These are phyloP conservation scores for Clarireedia paspali DNA, from an alignment of 2,329 filamentous ascomycete species.

Conservation along the genomic window DNA sequence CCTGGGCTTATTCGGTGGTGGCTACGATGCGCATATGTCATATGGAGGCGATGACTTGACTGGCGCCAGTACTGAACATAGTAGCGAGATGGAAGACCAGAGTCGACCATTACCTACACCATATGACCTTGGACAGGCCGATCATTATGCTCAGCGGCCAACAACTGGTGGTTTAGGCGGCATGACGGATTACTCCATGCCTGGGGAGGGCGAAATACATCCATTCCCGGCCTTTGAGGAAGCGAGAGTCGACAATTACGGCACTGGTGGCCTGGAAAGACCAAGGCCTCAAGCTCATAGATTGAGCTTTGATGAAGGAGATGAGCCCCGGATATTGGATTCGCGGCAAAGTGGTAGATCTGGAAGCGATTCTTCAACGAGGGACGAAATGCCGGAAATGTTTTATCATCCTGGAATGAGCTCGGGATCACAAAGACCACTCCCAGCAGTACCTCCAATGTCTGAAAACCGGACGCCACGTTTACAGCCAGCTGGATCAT, in stretches of 20 bases:
- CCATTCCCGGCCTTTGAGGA: slow-evolving; percentile 45
- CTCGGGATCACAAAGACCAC: slow-evolving; percentile 54
- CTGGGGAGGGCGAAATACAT: slow-evolving; percentile 45
- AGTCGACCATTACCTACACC: slow-evolving; percentile 43
- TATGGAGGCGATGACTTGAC: slow-evolving; percentile 43
- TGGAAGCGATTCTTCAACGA: slow-evolving; percentile 55
- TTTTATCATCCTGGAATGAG: slow-evolving; percentile 86
- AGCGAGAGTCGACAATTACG: slow-evolving; percentile 67
- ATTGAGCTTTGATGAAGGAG: slow-evolving; percentile 87
- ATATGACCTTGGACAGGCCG: slow-evolving; percentile 29
- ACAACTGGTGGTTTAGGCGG: slow-evolving; percentile 24
- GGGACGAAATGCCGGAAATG: slow-evolving; percentile 76
- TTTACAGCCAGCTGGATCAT: slow-evolving; percentile 49
- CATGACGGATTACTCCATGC: slow-evolving; percentile 32
- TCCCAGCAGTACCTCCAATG: slow-evolving; percentile 49
- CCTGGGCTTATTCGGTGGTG: slow-evolving; percentile 65
- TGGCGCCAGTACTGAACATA: slow-evolving; percentile 25
- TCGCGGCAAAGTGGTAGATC: slow-evolving; percentile 34
- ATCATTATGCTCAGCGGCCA: slow-evolving; percentile 23
- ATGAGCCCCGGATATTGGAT: slow-evolving; percentile 59
- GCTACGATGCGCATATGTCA: slow-evolving; percentile 53
- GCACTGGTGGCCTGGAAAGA: slow-evolving; percentile 80
- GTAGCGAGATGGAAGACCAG: slow-evolving; percentile 36
- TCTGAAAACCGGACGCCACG: slow-evolving; percentile 39
- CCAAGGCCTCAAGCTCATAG: slow-evolving; percentile 65